phyloP scores from a whole-genome alignment of 257 asterid species.

The Solanum microdontum region DNA sequence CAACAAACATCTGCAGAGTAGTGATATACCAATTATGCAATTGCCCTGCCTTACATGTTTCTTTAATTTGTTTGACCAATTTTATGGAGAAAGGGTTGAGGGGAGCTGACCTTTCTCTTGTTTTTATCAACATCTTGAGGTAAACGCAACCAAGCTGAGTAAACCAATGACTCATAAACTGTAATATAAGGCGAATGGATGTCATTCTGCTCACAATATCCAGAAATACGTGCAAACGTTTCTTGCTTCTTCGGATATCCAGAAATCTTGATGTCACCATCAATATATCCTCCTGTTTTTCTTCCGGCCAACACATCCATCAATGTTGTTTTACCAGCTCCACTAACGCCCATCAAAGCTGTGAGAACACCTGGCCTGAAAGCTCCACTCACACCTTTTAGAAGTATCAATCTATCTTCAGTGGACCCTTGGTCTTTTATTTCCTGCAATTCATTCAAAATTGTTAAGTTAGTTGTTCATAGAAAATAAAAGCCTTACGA shows the following conservation, averaged over 20 bases:
- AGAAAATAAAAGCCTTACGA: background rate
- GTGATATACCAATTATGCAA: background rate
- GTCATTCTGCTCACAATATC: conserved; percentile 64
- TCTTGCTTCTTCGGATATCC: conserved; percentile 55
- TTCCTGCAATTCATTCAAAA: conserved; percentile 29
- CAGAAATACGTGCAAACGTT: conserved; percentile 61
- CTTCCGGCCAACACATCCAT: conserved; percentile 72
- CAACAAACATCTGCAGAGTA: conserved; percentile 33
- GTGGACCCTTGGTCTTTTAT: conserved; percentile 41
- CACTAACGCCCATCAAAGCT: conserved; percentile 69
- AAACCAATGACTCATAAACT: conserved; percentile 44
- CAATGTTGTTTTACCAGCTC: conserved; percentile 69
- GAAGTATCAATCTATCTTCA: conserved; percentile 42
- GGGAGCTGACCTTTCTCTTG: conserved; percentile 35
- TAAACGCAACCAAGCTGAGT: conserved; percentile 60
- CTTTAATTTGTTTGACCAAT: background rate
- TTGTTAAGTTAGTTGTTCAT: background rate
- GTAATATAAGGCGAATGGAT: conserved; percentile 63
- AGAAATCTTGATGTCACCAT: conserved; percentile 45
- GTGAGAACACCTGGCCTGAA: conserved; percentile 59
- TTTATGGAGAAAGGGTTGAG: background rate
- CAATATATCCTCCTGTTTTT: conserved; percentile 53
- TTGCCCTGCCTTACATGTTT: background rate
- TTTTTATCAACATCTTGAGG: conserved; percentile 24
- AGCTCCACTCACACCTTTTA: conserved; percentile 55